phyloP scores from a whole-genome alignment of 1,284 basidiomycete species.

The Leucoagaricus sp. region DNA sequence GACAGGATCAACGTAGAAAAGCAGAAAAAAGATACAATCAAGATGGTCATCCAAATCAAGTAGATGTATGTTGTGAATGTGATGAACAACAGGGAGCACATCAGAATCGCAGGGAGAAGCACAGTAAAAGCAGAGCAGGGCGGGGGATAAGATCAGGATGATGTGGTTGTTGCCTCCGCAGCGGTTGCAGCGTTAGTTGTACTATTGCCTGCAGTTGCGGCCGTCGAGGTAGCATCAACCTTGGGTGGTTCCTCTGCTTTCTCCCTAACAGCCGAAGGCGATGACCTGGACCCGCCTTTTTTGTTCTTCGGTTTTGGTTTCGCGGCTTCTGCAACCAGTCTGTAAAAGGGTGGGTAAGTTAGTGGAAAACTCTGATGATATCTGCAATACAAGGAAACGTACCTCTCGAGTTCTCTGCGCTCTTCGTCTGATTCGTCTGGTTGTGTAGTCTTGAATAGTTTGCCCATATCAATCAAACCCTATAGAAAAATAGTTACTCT shows the following conservation, averaged over 20 bases:
- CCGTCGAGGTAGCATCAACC: neutral
- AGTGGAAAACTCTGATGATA: neutral
- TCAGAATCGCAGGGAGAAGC: too few relatives aligned
- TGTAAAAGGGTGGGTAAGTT: constrained; percentile 24
- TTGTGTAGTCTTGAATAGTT: constrained; percentile 80
- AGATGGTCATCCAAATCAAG: too few relatives aligned
- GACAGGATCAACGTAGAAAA: neutral
- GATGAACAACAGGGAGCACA: too few relatives aligned
- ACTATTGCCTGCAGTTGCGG: neutral
- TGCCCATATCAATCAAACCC: constrained; percentile 82
- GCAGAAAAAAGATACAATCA: neutral
- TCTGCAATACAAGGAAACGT: constrained; percentile 19
- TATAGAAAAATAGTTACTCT: constrained; percentile 28
- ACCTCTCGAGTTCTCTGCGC: constrained; percentile 89
- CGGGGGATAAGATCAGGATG: neutral
- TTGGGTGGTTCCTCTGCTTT: constrained; percentile 28
- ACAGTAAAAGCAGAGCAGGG: too few relatives aligned
- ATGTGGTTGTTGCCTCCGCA: neutral
- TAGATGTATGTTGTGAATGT: too few relatives aligned
- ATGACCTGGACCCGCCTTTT: constrained; percentile 31
- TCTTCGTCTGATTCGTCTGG: constrained; percentile 92
- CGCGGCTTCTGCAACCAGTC: constrained; percentile 73
- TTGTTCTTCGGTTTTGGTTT: constrained; percentile 62
- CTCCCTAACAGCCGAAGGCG: constrained; percentile 32
- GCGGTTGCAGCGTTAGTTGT: too few relatives aligned